Percentiles rank a stretch among this genome's conserved stretches.
phyloP scores from a whole-genome alignment of 2,329 filamentous ascomycete genomes.

The Blastomyces gilchristii region DNA sequence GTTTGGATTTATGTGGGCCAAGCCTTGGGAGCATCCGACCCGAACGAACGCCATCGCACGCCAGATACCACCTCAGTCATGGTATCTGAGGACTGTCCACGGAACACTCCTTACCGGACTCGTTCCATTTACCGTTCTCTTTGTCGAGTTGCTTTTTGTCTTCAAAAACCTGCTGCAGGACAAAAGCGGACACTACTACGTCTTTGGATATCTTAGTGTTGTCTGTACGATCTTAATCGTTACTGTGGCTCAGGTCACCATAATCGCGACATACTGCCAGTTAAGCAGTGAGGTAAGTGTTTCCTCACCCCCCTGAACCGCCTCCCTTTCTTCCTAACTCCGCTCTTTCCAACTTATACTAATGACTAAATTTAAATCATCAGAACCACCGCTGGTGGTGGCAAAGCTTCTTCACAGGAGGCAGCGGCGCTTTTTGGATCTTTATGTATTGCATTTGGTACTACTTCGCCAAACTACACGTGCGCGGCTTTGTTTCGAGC shows the following conservation, averaged over 20 bases:
- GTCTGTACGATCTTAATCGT: constrained; percentile 62
- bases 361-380: constrained; percentile 10
- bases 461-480: constrained; percentile 68
- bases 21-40: constrained; percentile 70
- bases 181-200: constrained; percentile 85
- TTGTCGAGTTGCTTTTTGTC: constrained; percentile 76
- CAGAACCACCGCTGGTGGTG: constrained; percentile 87
- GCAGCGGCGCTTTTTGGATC: constrained; percentile 67
- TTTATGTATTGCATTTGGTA: constrained; percentile 79
- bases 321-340: background rate
- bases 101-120: constrained; percentile 63
- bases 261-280: constrained; percentile 73
- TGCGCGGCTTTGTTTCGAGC: constrained; percentile 67
- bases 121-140: constrained; percentile 76
- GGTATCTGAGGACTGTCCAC: constrained; percentile 59
- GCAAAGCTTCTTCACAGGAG: constrained; percentile 74
- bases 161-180: constrained; percentile 85
- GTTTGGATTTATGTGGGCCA: constrained; percentile 59
- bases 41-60: constrained; percentile 62
- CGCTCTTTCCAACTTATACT: background rate
- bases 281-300: constrained; percentile 59
- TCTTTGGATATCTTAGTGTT: constrained; percentile 74
- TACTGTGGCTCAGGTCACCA: constrained; percentile 71
- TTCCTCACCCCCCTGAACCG: background rate
- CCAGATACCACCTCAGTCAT: constrained; percentile 63